phyloP scores from a whole-genome alignment of 495 filamentous ascomycete species.

The Penicillium nucicola region DNA sequence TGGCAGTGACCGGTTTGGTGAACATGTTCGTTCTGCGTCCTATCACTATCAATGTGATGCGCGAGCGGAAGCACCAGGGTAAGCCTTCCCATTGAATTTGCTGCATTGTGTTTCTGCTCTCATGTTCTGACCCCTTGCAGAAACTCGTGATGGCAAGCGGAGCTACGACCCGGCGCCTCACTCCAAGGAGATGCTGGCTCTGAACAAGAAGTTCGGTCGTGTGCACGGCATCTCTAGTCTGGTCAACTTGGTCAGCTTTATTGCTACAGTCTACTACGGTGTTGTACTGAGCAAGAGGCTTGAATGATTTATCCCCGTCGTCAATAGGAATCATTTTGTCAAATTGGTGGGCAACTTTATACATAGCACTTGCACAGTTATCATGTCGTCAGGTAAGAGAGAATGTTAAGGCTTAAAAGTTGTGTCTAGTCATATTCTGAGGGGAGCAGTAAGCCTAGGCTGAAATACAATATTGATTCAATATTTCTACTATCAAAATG shows the following conservation, averaged over 20 bases:
- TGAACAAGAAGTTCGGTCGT: constrained; percentile 77
- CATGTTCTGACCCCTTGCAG: constrained; percentile 27
- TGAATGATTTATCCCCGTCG: constrained; percentile 15
- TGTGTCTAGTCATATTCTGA: too few relatives aligned
- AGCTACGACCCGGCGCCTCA: constrained; percentile 71
- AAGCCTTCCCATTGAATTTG: constrained; percentile 12
- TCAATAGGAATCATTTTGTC: neutral
- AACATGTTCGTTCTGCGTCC: constrained; percentile 72
- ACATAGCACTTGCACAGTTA: neutral
- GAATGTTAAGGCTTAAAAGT: too few relatives aligned
- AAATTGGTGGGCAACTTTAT: neutral
- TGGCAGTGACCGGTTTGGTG: constrained; percentile 58
- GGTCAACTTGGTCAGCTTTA: constrained; percentile 66
- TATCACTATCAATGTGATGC: constrained; percentile 67
- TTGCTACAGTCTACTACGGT: constrained; percentile 71
- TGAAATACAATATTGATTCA: too few relatives aligned
- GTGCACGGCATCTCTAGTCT: constrained; percentile 77
- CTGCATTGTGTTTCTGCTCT: too few relatives aligned
- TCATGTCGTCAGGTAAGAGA: too few relatives aligned
- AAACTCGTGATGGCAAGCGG: constrained; percentile 79
- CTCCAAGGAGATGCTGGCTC: constrained; percentile 71
- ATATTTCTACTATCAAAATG: too few relatives aligned
- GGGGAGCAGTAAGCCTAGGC: too few relatives aligned
- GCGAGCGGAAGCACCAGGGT: constrained; percentile 73
- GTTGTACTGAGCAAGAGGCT: constrained; percentile 60